phyloP scores from a whole-genome alignment of 257 asterid species.

The Coffea canephora region DNA sequence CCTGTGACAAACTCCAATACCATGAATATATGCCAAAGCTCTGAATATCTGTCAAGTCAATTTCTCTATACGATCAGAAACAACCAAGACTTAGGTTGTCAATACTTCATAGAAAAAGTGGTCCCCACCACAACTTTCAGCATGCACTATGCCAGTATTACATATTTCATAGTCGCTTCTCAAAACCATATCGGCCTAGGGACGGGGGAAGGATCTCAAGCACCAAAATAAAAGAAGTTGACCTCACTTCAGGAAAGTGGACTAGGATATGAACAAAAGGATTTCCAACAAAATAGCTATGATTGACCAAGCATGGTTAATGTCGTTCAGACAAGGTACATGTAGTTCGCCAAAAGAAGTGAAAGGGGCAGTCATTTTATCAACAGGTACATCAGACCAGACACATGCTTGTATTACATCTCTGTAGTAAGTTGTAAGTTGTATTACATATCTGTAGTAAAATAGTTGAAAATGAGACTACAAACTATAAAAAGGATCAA shows the following conservation, averaged over 20 bases:
- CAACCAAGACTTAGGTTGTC: background rate
- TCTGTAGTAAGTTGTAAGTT: background rate
- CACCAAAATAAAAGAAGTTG: background rate
- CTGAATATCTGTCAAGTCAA: conserved; percentile 59
- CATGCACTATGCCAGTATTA: background rate
- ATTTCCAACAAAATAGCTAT: background rate
- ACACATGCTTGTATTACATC: background rate
- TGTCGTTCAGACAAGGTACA: background rate
- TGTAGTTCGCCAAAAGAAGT: background rate
- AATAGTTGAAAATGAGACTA: background rate
- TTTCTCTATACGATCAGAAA: conserved; percentile 5
- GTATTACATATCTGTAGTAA: background rate
- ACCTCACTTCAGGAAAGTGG: background rate
- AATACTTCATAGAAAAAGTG: too few species aligned
- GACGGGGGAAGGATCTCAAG: background rate
- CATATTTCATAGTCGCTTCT: background rate
- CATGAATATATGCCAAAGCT: conserved; percentile 80
- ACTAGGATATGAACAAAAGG: background rate
- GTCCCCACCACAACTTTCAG: background rate
- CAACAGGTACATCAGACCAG: background rate
- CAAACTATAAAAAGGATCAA: background rate
- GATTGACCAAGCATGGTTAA: background rate
- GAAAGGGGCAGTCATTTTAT: background rate
- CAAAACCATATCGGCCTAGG: background rate
- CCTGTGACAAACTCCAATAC: conserved; percentile 84